Conservation (phyloP, 768 basidiomycete species). For the Lactarius sanguifluus region DNA sequence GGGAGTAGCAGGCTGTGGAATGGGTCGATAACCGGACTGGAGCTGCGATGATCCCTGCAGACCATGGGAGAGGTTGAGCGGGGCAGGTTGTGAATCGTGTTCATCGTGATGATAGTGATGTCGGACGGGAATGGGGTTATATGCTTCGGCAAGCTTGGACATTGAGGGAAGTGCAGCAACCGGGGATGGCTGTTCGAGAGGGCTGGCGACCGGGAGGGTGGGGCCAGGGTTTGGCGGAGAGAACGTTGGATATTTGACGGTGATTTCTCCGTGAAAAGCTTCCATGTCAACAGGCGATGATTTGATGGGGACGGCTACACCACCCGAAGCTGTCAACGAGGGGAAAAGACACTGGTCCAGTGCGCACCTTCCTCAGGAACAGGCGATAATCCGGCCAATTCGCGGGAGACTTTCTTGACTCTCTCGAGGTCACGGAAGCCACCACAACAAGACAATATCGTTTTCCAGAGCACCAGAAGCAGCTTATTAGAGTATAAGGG, state of each 20-base stretch:
- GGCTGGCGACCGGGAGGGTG: slow-evolving; percentile 42
- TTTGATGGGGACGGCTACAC: slow-evolving; percentile 68
- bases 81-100: slow-evolving; percentile 48
- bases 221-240: slow-evolving; percentile 44
- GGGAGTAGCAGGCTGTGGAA: slow-evolving; percentile 79
- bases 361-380: slow-evolving; percentile 49
- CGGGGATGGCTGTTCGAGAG: slow-evolving; percentile 32
- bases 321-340: slow-evolving; percentile 5
- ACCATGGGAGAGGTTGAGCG: slow-evolving; percentile 39
- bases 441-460: slow-evolving; percentile 87
- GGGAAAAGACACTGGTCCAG: slow-evolving; percentile 3
- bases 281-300: slow-evolving; percentile 90
- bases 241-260: slow-evolving; percentile 96
- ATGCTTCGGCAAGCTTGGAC: slow-evolving; percentile 81
- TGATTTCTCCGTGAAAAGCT: slow-evolving; percentile 84
- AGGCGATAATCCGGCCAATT: slow-evolving; percentile 72
- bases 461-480: slow-evolving; percentile 92
- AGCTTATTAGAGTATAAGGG: slow-evolving; percentile 50
- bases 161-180: slow-evolving; percentile 40
- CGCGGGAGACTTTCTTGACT: slow-evolving; percentile 82
- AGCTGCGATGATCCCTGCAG: slow-evolving; percentile 37
- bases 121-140: slow-evolving; percentile 89
- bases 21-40: slow-evolving; percentile 44
- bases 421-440: slow-evolving; percentile 84
- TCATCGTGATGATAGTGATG: slow-evolving; percentile 93